Percentiles rank a stretch among this genome's conserved stretches.
phyloP scores from a whole-genome alignment of 805 yeast genomes.

The Phaffomyces antillensis region DNA sequence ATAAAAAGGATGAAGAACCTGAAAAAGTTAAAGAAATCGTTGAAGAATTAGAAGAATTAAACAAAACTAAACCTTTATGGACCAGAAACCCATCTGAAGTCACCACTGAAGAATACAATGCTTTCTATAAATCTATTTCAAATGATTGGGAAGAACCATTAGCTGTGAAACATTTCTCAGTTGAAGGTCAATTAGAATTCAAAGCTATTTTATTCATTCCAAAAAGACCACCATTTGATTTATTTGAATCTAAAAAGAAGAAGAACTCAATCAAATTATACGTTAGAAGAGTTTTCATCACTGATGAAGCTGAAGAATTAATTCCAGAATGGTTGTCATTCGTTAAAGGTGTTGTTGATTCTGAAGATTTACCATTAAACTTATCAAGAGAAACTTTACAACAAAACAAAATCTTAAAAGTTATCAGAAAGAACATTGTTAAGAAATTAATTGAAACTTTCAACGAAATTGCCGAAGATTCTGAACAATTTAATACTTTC shows the following conservation, averaged over 20 bases:
- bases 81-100: constrained; percentile 98
- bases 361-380: constrained; percentile 99
- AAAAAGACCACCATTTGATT: constrained; percentile 98
- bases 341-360: constrained; percentile 98
- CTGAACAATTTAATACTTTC: constrained; percentile 97
- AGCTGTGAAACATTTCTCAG: constrained; percentile 99
- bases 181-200: constrained; percentile 99
- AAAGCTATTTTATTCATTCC: constrained; percentile 96
- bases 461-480: constrained; percentile 98
- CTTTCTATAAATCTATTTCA: constrained; percentile 98
- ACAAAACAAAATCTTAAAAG: constrained; percentile 99
- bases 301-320: constrained; percentile 98
- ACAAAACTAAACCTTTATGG: constrained; percentile 99
- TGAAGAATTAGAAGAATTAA: constrained; percentile 94
- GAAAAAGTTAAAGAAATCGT: constrained; percentile 90
- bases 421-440: constrained; percentile 97
- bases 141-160: constrained; percentile 99
- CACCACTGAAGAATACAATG: constrained; percentile 96
- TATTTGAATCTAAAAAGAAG: constrained; percentile 98
- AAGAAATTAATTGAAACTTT: constrained; percentile 97
- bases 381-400: constrained; percentile 99
- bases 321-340: constrained; percentile 98
- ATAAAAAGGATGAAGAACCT: constrained; percentile 65
- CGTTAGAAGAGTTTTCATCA: constrained; percentile 98
- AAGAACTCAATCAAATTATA: constrained; percentile 97